Percentiles rank a stretch among this genome's conserved stretches.
Conservation (phyloP, 2,329 filamentous ascomycete species). For the Diaporthe destruens region DNA sequence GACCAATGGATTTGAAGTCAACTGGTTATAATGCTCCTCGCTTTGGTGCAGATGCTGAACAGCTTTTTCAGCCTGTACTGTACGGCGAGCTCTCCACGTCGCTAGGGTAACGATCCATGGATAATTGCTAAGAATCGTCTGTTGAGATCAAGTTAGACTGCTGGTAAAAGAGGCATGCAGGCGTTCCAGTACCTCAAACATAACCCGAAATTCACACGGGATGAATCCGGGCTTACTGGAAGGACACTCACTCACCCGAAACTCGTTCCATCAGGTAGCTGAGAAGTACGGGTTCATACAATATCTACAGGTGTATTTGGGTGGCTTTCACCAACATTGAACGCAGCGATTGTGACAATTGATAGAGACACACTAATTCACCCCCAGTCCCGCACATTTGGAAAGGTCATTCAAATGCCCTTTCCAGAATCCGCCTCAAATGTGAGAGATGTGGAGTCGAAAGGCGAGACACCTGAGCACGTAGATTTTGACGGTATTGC, state of each 20-base stretch:
- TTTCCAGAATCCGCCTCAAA: not conserved
- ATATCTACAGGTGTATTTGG: constrained; percentile 7
- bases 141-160: not conserved
- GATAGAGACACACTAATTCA: not conserved
- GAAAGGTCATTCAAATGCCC: not conserved
- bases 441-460: not conserved
- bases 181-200: constrained; percentile 12
- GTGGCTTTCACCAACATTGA: not conserved
- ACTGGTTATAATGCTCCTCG: not conserved
- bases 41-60: not conserved
- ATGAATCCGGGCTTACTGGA: constrained; percentile 14
- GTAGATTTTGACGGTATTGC: constrained; percentile 20
- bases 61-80: too few species aligned
- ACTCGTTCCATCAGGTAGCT: not conserved
- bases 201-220: not conserved
- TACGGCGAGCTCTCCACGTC: not conserved
- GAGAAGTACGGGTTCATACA: not conserved
- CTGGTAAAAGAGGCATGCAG: not conserved
- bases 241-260: not conserved
- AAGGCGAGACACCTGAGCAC: not conserved
- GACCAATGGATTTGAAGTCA: not conserved
- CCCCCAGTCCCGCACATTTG: constrained; percentile 3
- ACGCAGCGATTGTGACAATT: not conserved
- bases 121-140: not conserved
- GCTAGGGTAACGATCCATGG: too few species aligned